Base-by-base conservation (phyloP, 352 stramenopile species). In the Phytophthora ramorum region DNA sequence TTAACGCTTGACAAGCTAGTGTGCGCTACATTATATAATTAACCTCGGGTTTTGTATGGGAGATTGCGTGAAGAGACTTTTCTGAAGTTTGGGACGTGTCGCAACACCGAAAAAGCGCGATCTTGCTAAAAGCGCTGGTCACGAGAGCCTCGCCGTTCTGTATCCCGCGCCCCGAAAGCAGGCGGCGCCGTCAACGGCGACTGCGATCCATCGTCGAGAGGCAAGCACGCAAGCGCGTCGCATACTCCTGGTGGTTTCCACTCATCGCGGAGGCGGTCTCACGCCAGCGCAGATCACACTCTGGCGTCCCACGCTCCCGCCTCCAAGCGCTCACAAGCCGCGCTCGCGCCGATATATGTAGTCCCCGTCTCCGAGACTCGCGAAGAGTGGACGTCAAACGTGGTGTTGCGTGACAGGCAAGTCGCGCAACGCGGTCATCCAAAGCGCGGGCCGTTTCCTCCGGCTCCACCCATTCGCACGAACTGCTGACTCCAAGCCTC, bases 81-180 rank as follows among this genome's bases (percentile, higher is more conserved):
- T 66, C 58, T 66, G 58, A 66, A 66, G 58, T 61, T 66, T 40
- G n/a, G 3, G 58, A 59, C 17, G 47, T 52, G 58, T 48, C 58
- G 48, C 38, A 61, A 28, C 58, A 66, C 49, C 58, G 58, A 61
- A 66, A 66, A 12, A 14, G n/a, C 22, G 50, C 34, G 59, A 55
- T 66, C 58, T 32, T 56, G 24, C 41, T 59, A 22, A 48, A 66
- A 35, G 47, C 19, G 48, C 28, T 37, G 24, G 28, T 59, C 47
- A 47, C 20, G 24, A 41, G 17, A 45, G 38, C 38, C 16, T 20
- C 38, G 7, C 17, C 32, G 32, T 38, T 41, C 26, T 38, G 12
- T 43, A 19, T 61, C 16, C 43, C 35, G 55, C 43, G 43, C 41
- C 24, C 20, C 22, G 4, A 32, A 49, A 48, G 40, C 51, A 43